Evolutionary conservation across 2,329 filamentous ascomycete genomes (phyloP), one percentile per base, ranked within the genome.

Genomic region (Xylariales sp.): DNA sequence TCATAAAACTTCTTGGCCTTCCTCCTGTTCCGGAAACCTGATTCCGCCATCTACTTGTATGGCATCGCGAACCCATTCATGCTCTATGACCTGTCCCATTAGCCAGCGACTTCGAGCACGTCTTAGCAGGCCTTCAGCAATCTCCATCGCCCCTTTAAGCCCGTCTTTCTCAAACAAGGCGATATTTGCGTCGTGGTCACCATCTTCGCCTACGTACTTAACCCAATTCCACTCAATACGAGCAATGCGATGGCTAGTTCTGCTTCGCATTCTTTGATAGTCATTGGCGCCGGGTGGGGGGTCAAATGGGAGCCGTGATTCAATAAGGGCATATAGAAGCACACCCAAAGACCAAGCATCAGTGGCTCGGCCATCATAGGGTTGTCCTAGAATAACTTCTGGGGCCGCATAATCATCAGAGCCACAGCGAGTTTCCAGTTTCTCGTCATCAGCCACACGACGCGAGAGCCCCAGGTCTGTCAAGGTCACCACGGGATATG

Each of bases 351-450:
- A 97, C 96, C 96, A 99, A 9, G 93, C 94, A 77, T 99, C 96
- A 0, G 92, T 97, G 1, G 91, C 89, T 45, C 93, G 92, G 39
- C 96, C 96, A 78, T 98, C 94, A 77, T 99, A 99, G 7, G 93
- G 89, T 76, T 97, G 93, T 30, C 95, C 95, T 85, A 99, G 93
- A 62, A 99, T 91, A 53, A 99, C 94, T 79, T 99, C 96, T 0
- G 96, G 96, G 0, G 96, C 95, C 1, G 95, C 95, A 78, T 99
- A 99, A 81, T 99, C 96, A 80, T 98, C 96, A 48, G 93, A 97
- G 39, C 96, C 96, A 79, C 96, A 99, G 9, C 96, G 89, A 1
- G 95, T 98, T 69, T 93, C 93, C n/a, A 99, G 86, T 68, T 95
- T 91, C 72, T 97, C 93, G 60, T 93, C 93, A 69, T 93, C 91